Evolutionary conservation across 768 basidiomycete species (phyloP).

Genomic region (Xanthoconium purpureum): DNA sequence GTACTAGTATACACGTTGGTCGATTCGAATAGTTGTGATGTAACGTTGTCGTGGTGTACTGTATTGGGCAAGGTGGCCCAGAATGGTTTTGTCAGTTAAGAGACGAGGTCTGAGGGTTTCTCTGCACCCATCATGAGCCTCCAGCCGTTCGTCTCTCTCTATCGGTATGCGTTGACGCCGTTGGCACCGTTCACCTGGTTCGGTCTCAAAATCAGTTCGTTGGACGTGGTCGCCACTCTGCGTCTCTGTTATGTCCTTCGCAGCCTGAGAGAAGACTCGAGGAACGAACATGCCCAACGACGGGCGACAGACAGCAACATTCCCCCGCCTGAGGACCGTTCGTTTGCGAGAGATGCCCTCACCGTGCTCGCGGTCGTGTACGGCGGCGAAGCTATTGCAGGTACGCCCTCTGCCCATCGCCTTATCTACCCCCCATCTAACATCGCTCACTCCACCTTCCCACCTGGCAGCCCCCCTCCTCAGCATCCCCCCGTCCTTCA

Average conservation of each 20-base stretch:
- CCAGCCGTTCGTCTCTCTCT: constrained; percentile 47
- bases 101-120: background rate
- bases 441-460: background rate
- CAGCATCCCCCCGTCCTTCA: constrained; percentile 71
- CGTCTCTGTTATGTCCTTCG: constrained; percentile 69
- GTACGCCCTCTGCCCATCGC: constrained; percentile 37
- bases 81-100: background rate
- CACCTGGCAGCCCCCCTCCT: constrained; percentile 52
- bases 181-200: constrained; percentile 68
- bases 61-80: background rate
- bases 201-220: constrained; percentile 52
- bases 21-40: background rate
- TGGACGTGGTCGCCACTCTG: constrained; percentile 66
- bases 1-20: constrained; percentile 23
- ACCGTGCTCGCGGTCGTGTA: constrained; percentile 68
- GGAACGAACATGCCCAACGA: constrained; percentile 42
- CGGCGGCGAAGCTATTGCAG: constrained; percentile 71
- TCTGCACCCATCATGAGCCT: constrained; percentile 29
- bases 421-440: background rate
- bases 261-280: constrained; percentile 55
- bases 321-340: constrained; percentile 43
- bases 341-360: constrained; percentile 55
- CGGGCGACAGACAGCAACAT: constrained; percentile 32
- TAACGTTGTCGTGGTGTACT: background rate
- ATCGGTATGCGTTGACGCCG: constrained; percentile 52